Base-by-base conservation (phyloP, 176 grass and related monocot genomes). In the Phoenix roebelenii region DNA sequence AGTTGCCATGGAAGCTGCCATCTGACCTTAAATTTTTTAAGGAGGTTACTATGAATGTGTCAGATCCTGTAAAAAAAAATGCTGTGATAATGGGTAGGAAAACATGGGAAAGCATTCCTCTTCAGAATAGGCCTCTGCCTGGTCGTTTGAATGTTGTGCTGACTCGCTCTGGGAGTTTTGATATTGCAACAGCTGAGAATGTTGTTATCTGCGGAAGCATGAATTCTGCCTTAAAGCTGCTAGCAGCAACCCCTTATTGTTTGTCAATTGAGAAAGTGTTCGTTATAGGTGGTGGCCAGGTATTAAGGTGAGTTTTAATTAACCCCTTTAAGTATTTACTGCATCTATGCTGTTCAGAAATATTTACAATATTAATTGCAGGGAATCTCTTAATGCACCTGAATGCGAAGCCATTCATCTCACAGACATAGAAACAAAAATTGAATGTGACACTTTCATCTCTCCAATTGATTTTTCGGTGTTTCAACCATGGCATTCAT, bases 1-100 rank as follows among this genome's bases (percentile, higher is more conserved):
- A 24, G 29, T 52, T 95, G 48, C 85, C 90, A n/a, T 95, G 90
- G 90, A 89, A 61, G 76, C 79, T 95, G 24, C 82, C 72, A 52
- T 55, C 66, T 9, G 90, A 95, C 64, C 76, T 95, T 18, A 86
- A 86, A 29, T 86, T 86, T 58, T 95, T 95, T 57, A 89, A 95
- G 59, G 68, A 89, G 23, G 52, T 95, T 72, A 95, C 89, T 15
- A 20, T 75, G 44, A 69, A 62, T n/a, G 89, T 73, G 52, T 72
- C 66, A 48, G 90, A 89, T 63, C 74, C 90, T 55, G 51, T 67
- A 29, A 95, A 95, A 69, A 95, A 82, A 44, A 95, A 95, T 80
- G 85, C 89, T 22, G 79, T 95, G 54, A 78, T 85, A 70, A 95
- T 95, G 89, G 85, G 89, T 26, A 89, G 89, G 69, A 89, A 83